These are phyloP conservation scores for Diplogelasinospora grovesii DNA, from an alignment of 495 filamentous ascomycete species.

Conservation along the genomic window DNA sequence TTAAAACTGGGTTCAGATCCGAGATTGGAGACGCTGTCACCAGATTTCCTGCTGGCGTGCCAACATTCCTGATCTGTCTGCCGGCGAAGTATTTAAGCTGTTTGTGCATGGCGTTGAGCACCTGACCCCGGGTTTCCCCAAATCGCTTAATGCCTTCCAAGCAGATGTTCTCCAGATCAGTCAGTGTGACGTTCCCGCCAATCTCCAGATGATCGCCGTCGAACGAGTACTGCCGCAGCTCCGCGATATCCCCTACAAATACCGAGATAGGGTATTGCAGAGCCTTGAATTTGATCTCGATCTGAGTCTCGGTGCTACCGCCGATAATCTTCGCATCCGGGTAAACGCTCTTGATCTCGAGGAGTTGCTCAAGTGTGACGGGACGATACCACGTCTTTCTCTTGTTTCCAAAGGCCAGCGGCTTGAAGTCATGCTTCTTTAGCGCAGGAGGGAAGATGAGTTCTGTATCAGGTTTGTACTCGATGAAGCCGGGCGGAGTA, in stretches of 20 bases:
- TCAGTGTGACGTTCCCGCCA: conserved; percentile 86
- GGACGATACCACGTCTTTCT: conserved; percentile 91
- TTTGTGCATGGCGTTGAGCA: conserved; percentile 67
- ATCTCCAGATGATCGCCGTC: conserved; percentile 76
- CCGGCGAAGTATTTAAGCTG: conserved; percentile 91
- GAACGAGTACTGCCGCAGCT: conserved; percentile 73
- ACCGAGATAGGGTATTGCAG: conserved; percentile 86
- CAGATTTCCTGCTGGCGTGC: conserved; percentile 90
- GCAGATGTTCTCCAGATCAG: conserved; percentile 69
- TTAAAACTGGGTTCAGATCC: conserved; percentile 90
- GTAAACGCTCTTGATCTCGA: conserved; percentile 82
- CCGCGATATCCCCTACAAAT: conserved; percentile 87
- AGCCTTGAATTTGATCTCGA: conserved; percentile 96
- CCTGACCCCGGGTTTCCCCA: conserved; percentile 62
- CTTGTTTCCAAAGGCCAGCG: conserved; percentile 89
- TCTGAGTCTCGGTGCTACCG: conserved; percentile 94
- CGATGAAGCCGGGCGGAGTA: conserved; percentile 80
- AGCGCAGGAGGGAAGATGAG: conserved; percentile 88
- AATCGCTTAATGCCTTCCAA: conserved; percentile 75
- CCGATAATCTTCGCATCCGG: conserved; percentile 91
- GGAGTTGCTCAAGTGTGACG: conserved; percentile 74
- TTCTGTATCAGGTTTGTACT: conserved; percentile 87
- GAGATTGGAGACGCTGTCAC: conserved; percentile 95
- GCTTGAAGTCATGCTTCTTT: conserved; percentile 71
- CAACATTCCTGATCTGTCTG: conserved; percentile 92